Conservation (phyloP, 2,329 filamentous ascomycete species). For the Hymenoscyphus repandus region DNA sequence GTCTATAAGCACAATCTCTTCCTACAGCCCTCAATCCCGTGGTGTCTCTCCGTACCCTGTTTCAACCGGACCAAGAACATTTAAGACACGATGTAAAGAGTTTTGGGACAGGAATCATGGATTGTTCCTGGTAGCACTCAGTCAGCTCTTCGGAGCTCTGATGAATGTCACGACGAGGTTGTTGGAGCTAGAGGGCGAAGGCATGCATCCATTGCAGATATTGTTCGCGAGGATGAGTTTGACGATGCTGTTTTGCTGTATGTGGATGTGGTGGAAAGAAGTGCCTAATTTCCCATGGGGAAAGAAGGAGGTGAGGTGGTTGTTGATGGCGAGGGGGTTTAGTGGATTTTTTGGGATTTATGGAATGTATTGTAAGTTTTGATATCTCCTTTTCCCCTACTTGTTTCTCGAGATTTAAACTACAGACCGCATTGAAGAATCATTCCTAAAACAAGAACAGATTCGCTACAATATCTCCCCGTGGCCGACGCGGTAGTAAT, state of each 20-base stretch:
- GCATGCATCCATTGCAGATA: conserved; percentile 79
- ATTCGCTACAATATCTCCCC: conserved; percentile 71
- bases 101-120: conserved; percentile 67
- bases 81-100: conserved; percentile 3
- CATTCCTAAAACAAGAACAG: conserved; percentile 24
- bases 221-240: conserved; percentile 75
- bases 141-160: conserved; percentile 74
- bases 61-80: conserved; percentile 1
- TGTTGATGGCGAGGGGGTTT: conserved; percentile 64
- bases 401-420: not conserved
- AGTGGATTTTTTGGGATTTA: conserved; percentile 75
- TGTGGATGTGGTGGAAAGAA: conserved; percentile 68
- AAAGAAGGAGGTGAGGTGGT: conserved; percentile 55
- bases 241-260: conserved; percentile 59
- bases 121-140: conserved; percentile 64
- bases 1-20: conserved; percentile 40
- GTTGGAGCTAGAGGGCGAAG: conserved; percentile 65
- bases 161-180: conserved; percentile 82
- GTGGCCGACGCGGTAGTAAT: conserved; percentile 86
- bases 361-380: conserved; percentile 42
- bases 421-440: not conserved
- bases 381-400: too few species aligned
- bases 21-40: conserved; percentile 21
- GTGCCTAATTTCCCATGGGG: conserved; percentile 70
- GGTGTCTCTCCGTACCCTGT: conserved; percentile 16